Percentiles rank a stretch among this genome's conserved stretches.
These are phyloP conservation scores for Trichoderma pleuroti DNA, from an alignment of 2,329 filamentous ascomycete genomes.

Conservation along the genomic window DNA sequence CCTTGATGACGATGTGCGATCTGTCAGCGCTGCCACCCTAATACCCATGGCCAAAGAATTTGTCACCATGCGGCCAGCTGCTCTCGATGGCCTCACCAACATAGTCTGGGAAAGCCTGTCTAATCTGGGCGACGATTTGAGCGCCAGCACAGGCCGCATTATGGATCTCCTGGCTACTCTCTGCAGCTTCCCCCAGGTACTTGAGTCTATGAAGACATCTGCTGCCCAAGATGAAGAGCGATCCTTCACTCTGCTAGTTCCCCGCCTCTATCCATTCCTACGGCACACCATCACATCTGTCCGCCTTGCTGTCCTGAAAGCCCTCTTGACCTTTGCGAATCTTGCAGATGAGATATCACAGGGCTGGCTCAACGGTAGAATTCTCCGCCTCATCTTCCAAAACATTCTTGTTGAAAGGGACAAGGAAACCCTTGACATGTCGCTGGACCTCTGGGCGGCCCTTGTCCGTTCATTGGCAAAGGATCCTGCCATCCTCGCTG, in stretches of 20 bases:
- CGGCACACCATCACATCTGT: constrained; percentile 97
- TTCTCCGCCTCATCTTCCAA: constrained; percentile 85
- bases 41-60: constrained; percentile 96
- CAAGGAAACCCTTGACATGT: constrained; percentile 74
- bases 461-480: constrained; percentile 67
- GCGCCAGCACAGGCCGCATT: constrained; percentile 93
- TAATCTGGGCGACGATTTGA: constrained; percentile 93
- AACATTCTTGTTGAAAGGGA: constrained; percentile 94
- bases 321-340: constrained; percentile 86
- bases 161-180: constrained; percentile 97
- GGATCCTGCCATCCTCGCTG: constrained; percentile 60
- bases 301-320: constrained; percentile 86
- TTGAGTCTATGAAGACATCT: constrained; percentile 90
- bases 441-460: constrained; percentile 81
- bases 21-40: constrained; percentile 94
- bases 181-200: constrained; percentile 87
- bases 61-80: constrained; percentile 74
- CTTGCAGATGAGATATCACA: constrained; percentile 76
- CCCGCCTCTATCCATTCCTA: constrained; percentile 90
- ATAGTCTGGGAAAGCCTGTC: constrained; percentile 98
- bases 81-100: constrained; percentile 78
- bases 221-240: constrained; percentile 78
- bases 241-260: constrained; percentile 88
- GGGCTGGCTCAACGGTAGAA: constrained; percentile 89
- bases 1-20: constrained; percentile 89